Evolutionary conservation across 108 stramenopile genomes (phyloP).

Genomic region (Fragilariopsis cylindrus): DNA sequence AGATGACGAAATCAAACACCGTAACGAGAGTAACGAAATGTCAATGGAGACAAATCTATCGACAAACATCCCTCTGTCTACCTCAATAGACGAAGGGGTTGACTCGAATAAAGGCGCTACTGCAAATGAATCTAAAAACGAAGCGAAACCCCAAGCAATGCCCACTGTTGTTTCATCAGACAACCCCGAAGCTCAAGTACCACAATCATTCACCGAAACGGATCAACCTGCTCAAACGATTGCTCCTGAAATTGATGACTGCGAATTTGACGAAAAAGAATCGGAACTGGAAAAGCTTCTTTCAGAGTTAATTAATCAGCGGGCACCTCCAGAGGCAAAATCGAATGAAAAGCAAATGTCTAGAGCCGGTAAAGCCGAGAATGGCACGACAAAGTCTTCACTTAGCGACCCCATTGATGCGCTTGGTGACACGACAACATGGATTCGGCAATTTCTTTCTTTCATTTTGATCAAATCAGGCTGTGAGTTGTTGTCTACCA

Average conservation of each 20-base stretch:
- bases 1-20: not conserved
- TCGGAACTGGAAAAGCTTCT: conserved; percentile 8
- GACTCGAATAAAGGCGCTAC: no score
- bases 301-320: not conserved
- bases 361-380: not conserved
- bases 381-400: not conserved
- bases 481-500: not conserved
- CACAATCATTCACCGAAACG: not conserved
- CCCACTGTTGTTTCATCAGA: not conserved
- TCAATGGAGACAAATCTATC: no score
- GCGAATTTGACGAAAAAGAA: conserved; percentile 1
- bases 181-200: not conserved
- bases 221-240: no score
- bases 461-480: not conserved
- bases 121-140: no score
- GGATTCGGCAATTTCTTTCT: not conserved
- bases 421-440: not conserved
- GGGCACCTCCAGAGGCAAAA: not conserved
- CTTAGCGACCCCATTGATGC: not conserved
- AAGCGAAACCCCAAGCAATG: not conserved
- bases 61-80: no score
- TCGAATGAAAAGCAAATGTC: not conserved
- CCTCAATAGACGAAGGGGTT: no score
- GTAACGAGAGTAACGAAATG: not conserved
- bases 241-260: conserved; percentile 8